Base-by-base conservation (phyloP, 306 rosid genomes). In the Lupinus albus region DNA sequence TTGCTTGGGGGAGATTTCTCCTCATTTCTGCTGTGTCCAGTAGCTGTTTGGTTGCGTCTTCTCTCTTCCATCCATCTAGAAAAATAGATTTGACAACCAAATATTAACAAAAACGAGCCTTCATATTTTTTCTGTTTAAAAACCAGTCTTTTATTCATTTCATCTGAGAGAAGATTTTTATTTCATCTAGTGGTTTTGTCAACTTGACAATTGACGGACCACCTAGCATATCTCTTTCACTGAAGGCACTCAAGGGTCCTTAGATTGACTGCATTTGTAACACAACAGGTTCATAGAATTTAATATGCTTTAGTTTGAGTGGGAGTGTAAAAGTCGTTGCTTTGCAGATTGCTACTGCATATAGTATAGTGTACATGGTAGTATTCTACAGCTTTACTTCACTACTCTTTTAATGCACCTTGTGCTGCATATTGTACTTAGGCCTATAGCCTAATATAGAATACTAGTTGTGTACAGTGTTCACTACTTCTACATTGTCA, bases 381-480 rank as follows among this genome's bases (percentile, higher is more conserved):
- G 54, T 39, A 54, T 41, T 53, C 54, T 39, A 6, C 11, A 16
- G 10, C 21, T 51, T 17, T 53, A 53, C 49, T 18, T 13, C 4
- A 25, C 11, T 4, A 4, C 14, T 42, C 47, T 8, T 51, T 8
- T 36, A 5, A 20, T 28, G 30, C 28, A 63, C 56, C 16, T 14
- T 30, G 44, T 64, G 9, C 11, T 36, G 20, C 49, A 0, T 38
- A 18, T n/a, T 66, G 46, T 16, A 10, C 4, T 1, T 58, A 48
- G 39, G 50, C 47, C 33, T 35, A 13, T 41, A 33, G 48, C 51
- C 14, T n/a, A 28, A 41, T 11, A 30, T 68, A 45, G 47, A 9
- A 20, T 16, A 59, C 6, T 59, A 59, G 10, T 59, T 55, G 18
- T 18, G 35, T 76, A 10, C n/a, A 44, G 28, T 58, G 35, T 38